Evolutionary conservation across 352 stramenopile species (phyloP), one percentile per base, ranked within the genome.

Genomic region (Phytophthora chlamydospora): DNA sequence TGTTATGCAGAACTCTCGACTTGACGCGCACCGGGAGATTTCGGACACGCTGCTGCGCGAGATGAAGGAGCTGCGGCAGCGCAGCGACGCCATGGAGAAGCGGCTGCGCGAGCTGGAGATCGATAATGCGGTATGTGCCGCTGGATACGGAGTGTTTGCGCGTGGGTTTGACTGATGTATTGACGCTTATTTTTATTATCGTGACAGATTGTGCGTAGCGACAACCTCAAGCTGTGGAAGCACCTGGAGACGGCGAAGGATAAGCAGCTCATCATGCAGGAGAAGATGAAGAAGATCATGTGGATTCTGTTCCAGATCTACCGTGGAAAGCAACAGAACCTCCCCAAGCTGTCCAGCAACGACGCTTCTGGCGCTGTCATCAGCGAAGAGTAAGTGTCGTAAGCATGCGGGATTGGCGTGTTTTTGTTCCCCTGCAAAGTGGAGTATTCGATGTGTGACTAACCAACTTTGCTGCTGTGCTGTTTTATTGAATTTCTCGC

Each of bases 281-380:
- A 93, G 54, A 96, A 96, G 64, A 91, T 96, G 71, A 94, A 96
- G 72, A 96, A 96, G 73, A 96, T 96, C 55, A 90, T 96, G 80
- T 96, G 85, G 85, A 91, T 96, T 27, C 54, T 96, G 41, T 96
- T 91, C 58, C 85, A 96, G 68, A 95, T 96, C 66, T 95, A 95
- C 66, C 85, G 87, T 7, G 82, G 83, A 56, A 95, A 95, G 49
- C 83, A 92, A 36, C 71, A 75, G 19, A 76, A 71, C 7, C 75
- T 95, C 11, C 85, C 87, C 21, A 94, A 93, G 58, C 68, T 95
- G 0, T 87, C 83, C 1, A 65, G 68, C 36, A 86, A 88, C 43
- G 83, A 88, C 24, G 49, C 58, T 19, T 71, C 67, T 19, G 68
- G 68, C 27, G 78, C 66, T 42, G 76, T 76, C 14, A 80, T 93